phyloP scores from a whole-genome alignment of 1,139 yeast species.

The Nakaseomyces sp. region DNA sequence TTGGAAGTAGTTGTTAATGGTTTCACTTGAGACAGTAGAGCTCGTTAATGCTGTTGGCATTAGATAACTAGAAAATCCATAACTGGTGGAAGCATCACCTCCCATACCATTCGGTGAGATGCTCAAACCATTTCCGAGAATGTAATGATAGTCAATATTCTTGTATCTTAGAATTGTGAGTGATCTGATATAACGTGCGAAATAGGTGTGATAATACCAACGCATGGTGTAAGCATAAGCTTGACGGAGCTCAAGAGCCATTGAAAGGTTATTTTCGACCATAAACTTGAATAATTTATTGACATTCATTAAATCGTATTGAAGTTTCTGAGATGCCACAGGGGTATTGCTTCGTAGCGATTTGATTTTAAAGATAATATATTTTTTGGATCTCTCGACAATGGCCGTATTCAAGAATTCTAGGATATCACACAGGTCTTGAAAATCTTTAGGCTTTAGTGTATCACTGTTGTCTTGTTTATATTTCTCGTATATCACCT shows the following conservation, averaged over 20 bases:
- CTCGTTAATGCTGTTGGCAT: conserved; percentile 19
- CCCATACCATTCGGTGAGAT: conserved; percentile 11
- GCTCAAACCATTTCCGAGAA: conserved; percentile 26
- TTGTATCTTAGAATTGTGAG: conserved; percentile 54
- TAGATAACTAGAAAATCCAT: conserved; percentile 20
- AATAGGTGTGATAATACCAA: conserved; percentile 82
- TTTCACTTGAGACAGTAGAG: conserved; percentile 17
- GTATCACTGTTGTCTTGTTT: conserved; percentile 11
- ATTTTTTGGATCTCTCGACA: conserved; percentile 69
- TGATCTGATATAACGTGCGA: conserved; percentile 70
- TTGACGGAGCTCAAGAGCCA: conserved; percentile 65
- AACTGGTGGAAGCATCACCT: conserved; percentile 15
- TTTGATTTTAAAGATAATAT: conserved; percentile 55
- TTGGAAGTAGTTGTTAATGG: conserved; percentile 41
- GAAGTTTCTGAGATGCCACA: conserved; percentile 64
- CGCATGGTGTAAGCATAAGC: conserved; percentile 84
- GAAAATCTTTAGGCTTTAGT: conserved; percentile 27
- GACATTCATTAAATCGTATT: conserved; percentile 51
- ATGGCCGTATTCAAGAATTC: conserved; percentile 36
- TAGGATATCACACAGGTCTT: conserved; percentile 23
- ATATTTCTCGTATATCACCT: conserved; percentile 39
- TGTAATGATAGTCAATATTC: conserved; percentile 42
- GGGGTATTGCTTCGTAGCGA: conserved; percentile 45
- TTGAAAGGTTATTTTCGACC: conserved; percentile 43
- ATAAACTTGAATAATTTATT: conserved; percentile 56